Conservation (phyloP, 192 early-diverging fungal genomes). For the Coemansia sp. region DNA sequence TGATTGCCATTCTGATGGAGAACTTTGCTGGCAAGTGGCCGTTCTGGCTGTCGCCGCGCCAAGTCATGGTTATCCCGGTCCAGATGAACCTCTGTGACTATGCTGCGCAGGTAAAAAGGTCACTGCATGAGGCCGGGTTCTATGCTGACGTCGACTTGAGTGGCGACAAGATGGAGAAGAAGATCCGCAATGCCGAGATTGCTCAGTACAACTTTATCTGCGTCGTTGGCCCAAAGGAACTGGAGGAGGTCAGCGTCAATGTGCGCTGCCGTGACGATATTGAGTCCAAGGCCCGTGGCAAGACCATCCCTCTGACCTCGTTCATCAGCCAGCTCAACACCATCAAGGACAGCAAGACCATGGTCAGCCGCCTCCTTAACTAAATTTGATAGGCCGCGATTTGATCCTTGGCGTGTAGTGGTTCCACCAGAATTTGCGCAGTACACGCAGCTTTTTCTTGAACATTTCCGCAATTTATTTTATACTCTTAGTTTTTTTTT, state of each 20-base stretch:
- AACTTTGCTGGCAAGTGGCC: constrained; percentile 97
- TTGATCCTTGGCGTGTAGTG: not conserved
- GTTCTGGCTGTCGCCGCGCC: constrained; percentile 96
- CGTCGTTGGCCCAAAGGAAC: constrained; percentile 89
- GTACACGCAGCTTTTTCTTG: not conserved
- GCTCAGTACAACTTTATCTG: constrained; percentile 96
- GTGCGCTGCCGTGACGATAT: constrained; percentile 85
- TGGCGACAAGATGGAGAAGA: constrained; percentile 92
- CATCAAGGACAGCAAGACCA: constrained; percentile 63
- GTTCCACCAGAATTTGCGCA: not conserved
- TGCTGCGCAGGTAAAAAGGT: constrained; percentile 68
- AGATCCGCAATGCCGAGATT: constrained; percentile 94
- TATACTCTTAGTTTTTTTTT: constrained; percentile 2
- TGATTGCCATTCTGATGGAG: constrained; percentile 95
- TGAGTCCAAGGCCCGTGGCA: constrained; percentile 76
- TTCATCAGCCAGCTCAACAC: constrained; percentile 67
- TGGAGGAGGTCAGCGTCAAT: constrained; percentile 76
- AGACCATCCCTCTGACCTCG: constrained; percentile 70
- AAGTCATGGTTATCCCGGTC: constrained; percentile 89
- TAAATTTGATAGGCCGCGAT: not conserved
- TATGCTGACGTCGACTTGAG: constrained; percentile 83
- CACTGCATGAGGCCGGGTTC: constrained; percentile 71
- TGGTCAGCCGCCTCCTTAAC: constrained; percentile 57
- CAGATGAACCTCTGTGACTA: constrained; percentile 76
- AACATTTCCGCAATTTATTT: not conserved